Evolutionary conservation across 257 asterid genomes (phyloP), one percentile per base, ranked within the genome.

Genomic region (Solanum clarkiae): DNA sequence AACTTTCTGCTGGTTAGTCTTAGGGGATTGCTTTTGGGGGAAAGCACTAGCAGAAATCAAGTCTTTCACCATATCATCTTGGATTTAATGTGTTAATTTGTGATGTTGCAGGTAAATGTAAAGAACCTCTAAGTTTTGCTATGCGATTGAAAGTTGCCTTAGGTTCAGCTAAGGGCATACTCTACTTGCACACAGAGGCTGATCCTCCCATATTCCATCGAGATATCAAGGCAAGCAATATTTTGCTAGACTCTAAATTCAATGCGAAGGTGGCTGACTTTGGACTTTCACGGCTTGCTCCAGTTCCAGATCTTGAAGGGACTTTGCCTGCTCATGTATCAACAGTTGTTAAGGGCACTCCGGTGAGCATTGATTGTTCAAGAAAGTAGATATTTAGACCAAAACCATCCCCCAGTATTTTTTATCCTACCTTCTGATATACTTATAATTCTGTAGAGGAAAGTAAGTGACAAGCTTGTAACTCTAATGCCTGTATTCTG

Each of bases 141-240:
- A 91, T 86, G 93, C 92, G 99, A 88, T 85, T 95, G 88, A 93
- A 89, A 85, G 62, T 95, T 40, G 99, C 98, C 10, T 40, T 94
- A 86, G 97, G 93, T 80, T 92, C 99, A 13, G 94, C 99, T 18
- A 93, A 90, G 89, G 99, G 98, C 89, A 93, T 97, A 66, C 97
- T 97, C 66, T 97, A 97, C 93, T 94, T 97, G 85, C 99, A 97
- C 57, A 90, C 95, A 1, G 99, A 97, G 90, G 99, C 99, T 74
- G 91, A 95, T 90, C 99, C 99, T 80, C 99, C 99, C 47, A 95
- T 97, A 89, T 95, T 93, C 89, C 99, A 97, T 84, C 95, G 99
- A n/a, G 99, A 95, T 89, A 93, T 97, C 63, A 97, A 97, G 93
- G 94, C 99, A 72, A 95, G 94, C 87, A 97, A 97, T 90, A 97